A percentile compares a stretch with the other conserved stretches of the same genome.
These are phyloP conservation scores for Mycena epipterygia DNA, from an alignment of 768 basidiomycete genomes.

Conservation along the genomic window DNA sequence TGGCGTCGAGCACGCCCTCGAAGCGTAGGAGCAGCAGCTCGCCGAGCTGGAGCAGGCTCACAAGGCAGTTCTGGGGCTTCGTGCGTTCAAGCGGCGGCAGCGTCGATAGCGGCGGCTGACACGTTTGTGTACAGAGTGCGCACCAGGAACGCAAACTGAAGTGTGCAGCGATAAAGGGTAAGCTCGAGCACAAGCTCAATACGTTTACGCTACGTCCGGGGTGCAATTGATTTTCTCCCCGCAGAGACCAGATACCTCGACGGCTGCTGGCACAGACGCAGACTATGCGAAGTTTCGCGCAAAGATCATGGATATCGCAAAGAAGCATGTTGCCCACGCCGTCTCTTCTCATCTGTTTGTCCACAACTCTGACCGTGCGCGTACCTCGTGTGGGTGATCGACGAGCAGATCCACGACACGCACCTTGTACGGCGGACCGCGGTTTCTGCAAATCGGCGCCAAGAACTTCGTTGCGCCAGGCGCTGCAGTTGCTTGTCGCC, in stretches of 20 bases:
- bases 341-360: conserved; percentile 39
- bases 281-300: conserved; percentile 61
- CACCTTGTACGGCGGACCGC: conserved; percentile 69
- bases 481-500: conserved; percentile 78
- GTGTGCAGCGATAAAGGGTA: conserved; percentile 46
- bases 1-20: conserved; percentile 53
- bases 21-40: conserved; percentile 53
- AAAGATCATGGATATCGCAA: conserved; percentile 60
- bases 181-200: conserved; percentile 58
- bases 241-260: no score
- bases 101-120: neutral
- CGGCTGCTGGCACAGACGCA: no score
- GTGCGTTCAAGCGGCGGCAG: no score
- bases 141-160: conserved; percentile 47
- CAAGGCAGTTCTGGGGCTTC: conserved; percentile 38
- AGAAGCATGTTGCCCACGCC: conserved; percentile 65
- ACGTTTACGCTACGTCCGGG: no score
- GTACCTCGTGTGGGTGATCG: conserved; percentile 65
- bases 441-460: conserved; percentile 73
- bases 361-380: neutral
- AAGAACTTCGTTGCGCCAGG: conserved; percentile 81
- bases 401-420: conserved; percentile 71
- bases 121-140: neutral
- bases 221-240: no score
- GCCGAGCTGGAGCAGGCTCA: conserved; percentile 48